Evolutionary conservation across 306 rosid genomes (phyloP), one percentile per base, ranked within the genome.

Genomic region (Trichosanthes cucumerina): DNA sequence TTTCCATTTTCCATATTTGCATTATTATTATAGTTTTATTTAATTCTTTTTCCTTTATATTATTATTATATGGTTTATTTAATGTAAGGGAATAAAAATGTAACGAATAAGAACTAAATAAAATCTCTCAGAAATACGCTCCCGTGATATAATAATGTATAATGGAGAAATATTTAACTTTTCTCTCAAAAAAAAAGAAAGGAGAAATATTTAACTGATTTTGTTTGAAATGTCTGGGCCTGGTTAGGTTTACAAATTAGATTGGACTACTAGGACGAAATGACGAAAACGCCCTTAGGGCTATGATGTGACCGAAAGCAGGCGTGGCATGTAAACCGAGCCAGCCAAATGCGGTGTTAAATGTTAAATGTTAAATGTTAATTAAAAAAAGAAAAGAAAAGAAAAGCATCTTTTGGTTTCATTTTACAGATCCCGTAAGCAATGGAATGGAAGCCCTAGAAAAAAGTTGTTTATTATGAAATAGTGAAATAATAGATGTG

Each of bases 91-190:
- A n/a, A n/a, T n/a, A 28, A 60, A 60, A 26, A 28, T 12, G 6
- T 6, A 16, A 65, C 0, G 0, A 34, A 9, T 8, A 65, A 2
- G 24, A 34, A 33, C n/a, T 7, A 64, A 33, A 2, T 4, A 34
- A 63, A 63, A 63, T 16, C 43, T 15, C 19, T 2, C 0, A 63
- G 33, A 65, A 34, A 38, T 33, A 65, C 5, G 8, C 4, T 68
- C 74, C 74, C 74, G 74, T 38, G 74, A 68, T 39, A 38, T 68
- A 39, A 66, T 66, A 66, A 66, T 66, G n/a, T n/a, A n/a, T n/a
- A n/a, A n/a, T n/a, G n/a, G 69, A 62, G 7, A 62, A 13, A 62
- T 62, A 62, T 15, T 50, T 4, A 12, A 1, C 4, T 13, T n/a
- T n/a, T n/a, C n/a, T n/a, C n/a, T n/a, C n/a, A n/a, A n/a, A n/a